These are phyloP conservation scores for Lithospermum erythrorhizon DNA, from an alignment of 257 asterid species.

Conservation along the genomic window DNA sequence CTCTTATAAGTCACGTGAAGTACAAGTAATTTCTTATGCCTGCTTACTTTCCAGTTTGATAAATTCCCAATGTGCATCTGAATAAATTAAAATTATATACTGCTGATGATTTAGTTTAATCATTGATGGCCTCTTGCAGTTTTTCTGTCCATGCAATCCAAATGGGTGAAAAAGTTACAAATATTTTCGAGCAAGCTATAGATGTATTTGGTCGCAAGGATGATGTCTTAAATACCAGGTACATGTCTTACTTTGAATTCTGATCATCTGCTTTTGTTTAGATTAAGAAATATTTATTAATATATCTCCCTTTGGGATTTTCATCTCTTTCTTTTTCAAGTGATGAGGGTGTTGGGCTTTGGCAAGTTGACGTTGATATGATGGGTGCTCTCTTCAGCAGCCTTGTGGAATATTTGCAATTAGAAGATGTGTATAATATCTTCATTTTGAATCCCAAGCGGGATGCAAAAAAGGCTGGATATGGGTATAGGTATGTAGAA, in stretches of 20 bases:
- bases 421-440: slow-evolving; percentile 79
- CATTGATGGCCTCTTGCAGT: slow-evolving; percentile 39
- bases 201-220: slow-evolving; percentile 79
- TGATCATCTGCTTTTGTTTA: slow-evolving; percentile 6
- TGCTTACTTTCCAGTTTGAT: slow-evolving; percentile 1
- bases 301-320: slow-evolving; percentile 13
- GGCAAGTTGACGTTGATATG: slow-evolving; percentile 98
- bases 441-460: slow-evolving; percentile 82
- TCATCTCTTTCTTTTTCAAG: slow-evolving; percentile 27
- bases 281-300: not conserved
- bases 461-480: slow-evolving; percentile 51
- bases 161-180: slow-evolving; percentile 90
- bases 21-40: slow-evolving; percentile 50
- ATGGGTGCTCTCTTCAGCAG: slow-evolving; percentile 65
- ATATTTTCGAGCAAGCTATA: slow-evolving; percentile 81
- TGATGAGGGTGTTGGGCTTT: slow-evolving; percentile 50
- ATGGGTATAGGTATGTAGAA: slow-evolving; percentile 72
- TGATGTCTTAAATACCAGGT: slow-evolving; percentile 50
- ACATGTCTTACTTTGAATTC: slow-evolving; percentile 13
- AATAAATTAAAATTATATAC: not conserved
- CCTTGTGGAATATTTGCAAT: slow-evolving; percentile 84
- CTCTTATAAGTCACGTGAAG: slow-evolving; percentile 76
- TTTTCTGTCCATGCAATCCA: slow-evolving; percentile 94
- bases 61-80: not conserved
- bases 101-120: slow-evolving; percentile 9